These are phyloP conservation scores for Anisodus tanguticus DNA, from an alignment of 257 asterid species.

Conservation along the genomic window DNA sequence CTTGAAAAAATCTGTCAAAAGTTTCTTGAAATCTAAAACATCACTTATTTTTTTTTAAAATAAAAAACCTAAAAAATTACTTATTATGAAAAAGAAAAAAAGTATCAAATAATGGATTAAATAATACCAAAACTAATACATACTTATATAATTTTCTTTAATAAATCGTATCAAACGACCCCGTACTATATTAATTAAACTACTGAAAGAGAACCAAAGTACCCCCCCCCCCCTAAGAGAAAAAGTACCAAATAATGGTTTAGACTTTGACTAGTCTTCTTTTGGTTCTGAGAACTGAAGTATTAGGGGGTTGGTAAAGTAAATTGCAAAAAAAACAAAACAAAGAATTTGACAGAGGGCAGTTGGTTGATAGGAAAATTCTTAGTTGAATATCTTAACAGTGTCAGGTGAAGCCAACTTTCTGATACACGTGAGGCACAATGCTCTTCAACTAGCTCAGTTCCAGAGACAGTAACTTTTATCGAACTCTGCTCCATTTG, in stretches of 20 bases:
- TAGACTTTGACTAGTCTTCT: conserved; percentile 37
- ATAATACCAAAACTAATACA: too few species aligned
- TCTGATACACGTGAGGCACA: conserved; percentile 39
- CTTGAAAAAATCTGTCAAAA: too few species aligned
- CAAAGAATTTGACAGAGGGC: not conserved
- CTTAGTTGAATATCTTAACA: not conserved
- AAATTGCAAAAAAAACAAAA: not conserved
- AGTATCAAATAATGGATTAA: too few species aligned
- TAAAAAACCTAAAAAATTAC: too few species aligned
- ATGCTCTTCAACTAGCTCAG: conserved; percentile 23
- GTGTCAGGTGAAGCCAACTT: conserved; percentile 31
- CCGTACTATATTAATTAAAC: not conserved
- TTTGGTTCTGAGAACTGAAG: conserved; percentile 33
- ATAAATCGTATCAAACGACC: too few species aligned
- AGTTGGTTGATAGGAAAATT: not conserved
- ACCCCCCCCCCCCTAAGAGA: too few species aligned
- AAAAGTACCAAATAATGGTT: too few species aligned
- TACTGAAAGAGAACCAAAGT: not conserved
- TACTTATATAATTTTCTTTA: too few species aligned
- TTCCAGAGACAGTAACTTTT: conserved; percentile 16
- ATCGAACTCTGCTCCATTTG: conserved; percentile 3
- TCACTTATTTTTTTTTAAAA: too few species aligned
- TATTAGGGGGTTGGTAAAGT: not conserved
- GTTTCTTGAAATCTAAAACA: too few species aligned
- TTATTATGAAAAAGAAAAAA: too few species aligned